phyloP scores from a whole-genome alignment of 1,284 basidiomycete genomes.

The Rugiboletus extremiorientalis region DNA sequence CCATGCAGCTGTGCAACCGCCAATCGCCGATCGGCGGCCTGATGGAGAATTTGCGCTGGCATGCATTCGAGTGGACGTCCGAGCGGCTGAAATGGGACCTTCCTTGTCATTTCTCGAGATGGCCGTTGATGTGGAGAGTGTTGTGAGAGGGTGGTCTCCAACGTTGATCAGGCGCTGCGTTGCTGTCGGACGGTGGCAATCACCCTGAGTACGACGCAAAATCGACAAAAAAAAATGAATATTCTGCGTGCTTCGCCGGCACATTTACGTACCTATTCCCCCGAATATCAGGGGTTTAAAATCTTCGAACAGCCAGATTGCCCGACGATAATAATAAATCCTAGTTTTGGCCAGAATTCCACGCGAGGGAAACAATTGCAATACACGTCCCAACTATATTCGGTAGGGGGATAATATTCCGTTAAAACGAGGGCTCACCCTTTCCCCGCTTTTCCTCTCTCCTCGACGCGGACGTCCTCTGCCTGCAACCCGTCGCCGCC shows the following conservation, averaged over 20 bases:
- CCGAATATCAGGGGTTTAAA: conserved; percentile 53
- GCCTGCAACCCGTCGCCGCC: conserved; percentile 20
- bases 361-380: conserved; percentile 55
- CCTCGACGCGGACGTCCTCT: conserved; percentile 35
- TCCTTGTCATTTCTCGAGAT: background rate
- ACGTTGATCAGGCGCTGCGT: conserved; percentile 19
- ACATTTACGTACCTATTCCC: conserved; percentile 59
- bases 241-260: conserved; percentile 22
- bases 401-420: conserved; percentile 59
- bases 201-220: conserved; percentile 22
- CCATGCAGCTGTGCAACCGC: conserved; percentile 26
- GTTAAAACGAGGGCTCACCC: conserved; percentile 70
- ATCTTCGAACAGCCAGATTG: conserved; percentile 48
- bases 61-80: background rate
- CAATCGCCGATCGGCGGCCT: conserved; percentile 30
- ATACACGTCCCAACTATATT: conserved; percentile 62
- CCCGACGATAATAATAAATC: conserved; percentile 60
- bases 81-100: background rate
- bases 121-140: background rate
- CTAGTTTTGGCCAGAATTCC: conserved; percentile 51
- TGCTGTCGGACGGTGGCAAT: conserved; percentile 17
- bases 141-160: background rate
- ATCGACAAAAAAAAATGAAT: conserved; percentile 27
- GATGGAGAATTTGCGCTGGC: conserved; percentile 5
- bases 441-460: conserved; percentile 59